Percentiles rank a stretch among this genome's conserved stretches.
Conservation (phyloP, 1,284 basidiomycete genomes). For the Volvariella volvacea region DNA sequence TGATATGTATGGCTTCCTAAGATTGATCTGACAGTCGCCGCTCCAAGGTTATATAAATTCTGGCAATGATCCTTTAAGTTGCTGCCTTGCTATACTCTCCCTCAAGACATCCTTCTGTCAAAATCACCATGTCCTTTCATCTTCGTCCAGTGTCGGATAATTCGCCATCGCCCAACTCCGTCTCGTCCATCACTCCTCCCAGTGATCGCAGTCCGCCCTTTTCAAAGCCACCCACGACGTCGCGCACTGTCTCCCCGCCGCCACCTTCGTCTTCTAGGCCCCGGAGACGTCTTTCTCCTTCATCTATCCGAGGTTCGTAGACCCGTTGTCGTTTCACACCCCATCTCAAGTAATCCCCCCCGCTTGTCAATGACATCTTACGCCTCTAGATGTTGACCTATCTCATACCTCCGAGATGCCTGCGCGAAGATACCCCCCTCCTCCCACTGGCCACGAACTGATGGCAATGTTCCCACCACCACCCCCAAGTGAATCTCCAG, state of each 20-base stretch:
- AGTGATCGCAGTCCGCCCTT: conserved; percentile 21
- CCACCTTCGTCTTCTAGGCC: conserved; percentile 16
- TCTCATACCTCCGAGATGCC: conserved; percentile 37
- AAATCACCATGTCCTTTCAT: conserved; percentile 28
- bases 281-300: conserved; percentile 41
- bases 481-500: conserved; percentile 45
- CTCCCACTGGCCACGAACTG: conserved; percentile 71
- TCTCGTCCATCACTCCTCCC: conserved; percentile 26
- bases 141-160: conserved; percentile 37
- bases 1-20: too few relatives aligned
- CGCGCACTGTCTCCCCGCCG: conserved; percentile 12
- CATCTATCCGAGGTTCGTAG: conserved; percentile 44
- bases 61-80: conserved; percentile 4
- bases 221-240: conserved; percentile 16
- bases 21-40: conserved; percentile 8
- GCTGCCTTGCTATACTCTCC: conserved; percentile 9
- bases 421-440: conserved; percentile 56
- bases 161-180: conserved; percentile 30
- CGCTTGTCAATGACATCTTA: conserved; percentile 9
- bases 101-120: conserved; percentile 11
- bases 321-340: conserved; percentile 1
- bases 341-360: too few relatives aligned
- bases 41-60: conserved; percentile 20
- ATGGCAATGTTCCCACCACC: conserved; percentile 74
- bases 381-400: conserved; percentile 43